Percentiles rank a stretch among this genome's conserved stretches.
Conservation (phyloP, 495 filamentous ascomycete genomes). For the Penicillium subrubescens region DNA sequence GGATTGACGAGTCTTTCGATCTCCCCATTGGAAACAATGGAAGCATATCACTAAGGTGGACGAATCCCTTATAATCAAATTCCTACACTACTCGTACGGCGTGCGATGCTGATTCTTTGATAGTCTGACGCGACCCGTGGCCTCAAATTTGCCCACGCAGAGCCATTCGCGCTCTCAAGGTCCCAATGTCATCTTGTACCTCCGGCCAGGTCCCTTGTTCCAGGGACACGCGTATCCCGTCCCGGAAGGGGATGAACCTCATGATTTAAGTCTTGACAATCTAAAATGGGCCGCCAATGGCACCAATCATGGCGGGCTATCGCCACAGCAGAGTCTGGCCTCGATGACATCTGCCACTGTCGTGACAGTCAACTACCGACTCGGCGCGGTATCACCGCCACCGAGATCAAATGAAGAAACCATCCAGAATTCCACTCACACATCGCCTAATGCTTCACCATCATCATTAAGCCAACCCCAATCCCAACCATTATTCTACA, state of each 20-base stretch:
- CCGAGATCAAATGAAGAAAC: slow-evolving; percentile 22
- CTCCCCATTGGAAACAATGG: slow-evolving; percentile 42
- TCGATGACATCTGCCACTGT: slow-evolving; percentile 34
- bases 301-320: not conserved
- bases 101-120: not conserved
- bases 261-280: not conserved
- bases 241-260: not conserved
- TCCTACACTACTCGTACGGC: not conserved
- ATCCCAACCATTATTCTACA: slow-evolving; percentile 15
- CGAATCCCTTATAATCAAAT: not conserved
- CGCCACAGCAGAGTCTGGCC: slow-evolving; percentile 32
- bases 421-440: not conserved
- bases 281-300: not conserved
- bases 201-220: slow-evolving; percentile 44
- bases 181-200: slow-evolving; percentile 41
- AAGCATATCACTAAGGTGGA: slow-evolving; percentile 33
- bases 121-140: slow-evolving; percentile 33
- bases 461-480: not conserved
- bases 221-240: not conserved
- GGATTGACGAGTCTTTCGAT: slow-evolving; percentile 20
- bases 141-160: not conserved
- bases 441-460: not conserved
- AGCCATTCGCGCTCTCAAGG: not conserved
- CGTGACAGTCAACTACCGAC: slow-evolving; percentile 46
- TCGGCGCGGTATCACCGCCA: slow-evolving; percentile 42